Base-by-base conservation (phyloP, 129 eudicot species). In the Erigeron canadensis region DNA sequence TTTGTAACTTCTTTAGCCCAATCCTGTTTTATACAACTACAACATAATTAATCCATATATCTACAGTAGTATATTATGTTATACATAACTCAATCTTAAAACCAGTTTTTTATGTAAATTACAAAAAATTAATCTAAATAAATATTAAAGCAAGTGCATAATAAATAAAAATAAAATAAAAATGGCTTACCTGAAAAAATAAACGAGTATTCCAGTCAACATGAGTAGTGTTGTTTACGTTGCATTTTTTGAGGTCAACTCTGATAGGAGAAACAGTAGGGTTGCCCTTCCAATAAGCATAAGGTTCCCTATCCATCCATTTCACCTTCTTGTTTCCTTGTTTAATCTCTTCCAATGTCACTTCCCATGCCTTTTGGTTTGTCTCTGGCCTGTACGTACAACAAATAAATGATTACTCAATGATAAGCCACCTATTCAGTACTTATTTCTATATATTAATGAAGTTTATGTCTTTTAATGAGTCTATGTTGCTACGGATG, bases 101-200 rank as follows among this genome's bases (percentile, higher is more conserved):
- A n/a, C n/a, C n/a, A n/a, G n/a, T n/a, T n/a, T n/a, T n/a, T n/a
- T n/a, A n/a, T n/a, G n/a, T n/a, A n/a, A n/a, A n/a, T n/a, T n/a
- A n/a, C n/a, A n/a, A n/a, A n/a, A n/a, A n/a, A n/a, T n/a, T n/a
- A n/a, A n/a, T n/a, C n/a, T n/a, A n/a, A n/a, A n/a, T n/a, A n/a
- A n/a, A n/a, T n/a, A n/a, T n/a, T n/a, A n/a, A n/a, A n/a, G n/a
- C n/a, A n/a, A n/a, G n/a, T n/a, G n/a, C n/a, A n/a, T n/a, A n/a
- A n/a, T n/a, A n/a, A n/a, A n/a, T n/a, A n/a, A n/a, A n/a, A n/a
- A n/a, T n/a, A n/a, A n/a, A n/a, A n/a, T n/a, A n/a, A n/a, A n/a
- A n/a, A n/a, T n/a, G n/a, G n/a, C n/a, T 42, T 68, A 87, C 97
- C 88, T 91, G 96, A 34, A 75, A 41, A 68, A 70, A 91, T 70